Base-by-base conservation (phyloP, 75 land plant species). In the Selaginella moellendorffii region DNA sequence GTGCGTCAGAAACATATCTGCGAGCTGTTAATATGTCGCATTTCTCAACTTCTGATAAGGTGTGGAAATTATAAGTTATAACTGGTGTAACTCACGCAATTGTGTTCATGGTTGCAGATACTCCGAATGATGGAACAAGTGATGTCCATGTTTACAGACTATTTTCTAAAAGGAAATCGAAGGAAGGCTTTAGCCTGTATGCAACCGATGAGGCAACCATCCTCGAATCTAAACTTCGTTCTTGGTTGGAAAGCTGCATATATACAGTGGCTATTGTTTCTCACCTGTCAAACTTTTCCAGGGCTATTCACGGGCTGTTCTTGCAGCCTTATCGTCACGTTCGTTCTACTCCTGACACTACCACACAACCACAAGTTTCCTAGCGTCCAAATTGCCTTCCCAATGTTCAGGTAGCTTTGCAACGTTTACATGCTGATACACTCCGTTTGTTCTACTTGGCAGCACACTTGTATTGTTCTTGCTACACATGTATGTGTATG, bases 21-120 rank as follows among this genome's bases (percentile, higher is more conserved):
- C 68, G 65, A 36, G 80, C 72, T 26, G 81, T 86, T 62, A 83
- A 82, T 62, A 66, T 65, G 27, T 77, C 85, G 21, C 78, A 73
- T 63, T 67, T 86, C 42, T 77, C 79, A 18, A 76, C 75, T 64
- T 82, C 81, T 46, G 85, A 86, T n/a, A 81, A 86, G 78, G 89
- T 82, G 27, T n/a, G 9, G 25, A 21, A 8, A 8, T 21, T 56
- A 8, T 36, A 5, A 5, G 5, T 36, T 36, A 5, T 36, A 5
- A 5, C 46, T 36, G 46, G 5, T 5, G 46, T 36, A n/a, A n/a
- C n/a, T n/a, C n/a, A n/a, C n/a, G n/a, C n/a, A n/a, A n/a, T n/a
- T n/a, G n/a, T n/a, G n/a, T 36, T 36, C 46, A 36, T 14, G 46
- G 5, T 24, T 62, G 64, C 56, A 74, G 78, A 54, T 75, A 9